Evolutionary conservation across 1,284 basidiomycete genomes (phyloP), one percentile per base, ranked within the genome.

Genomic region (Mycosarcoma maydis): DNA sequence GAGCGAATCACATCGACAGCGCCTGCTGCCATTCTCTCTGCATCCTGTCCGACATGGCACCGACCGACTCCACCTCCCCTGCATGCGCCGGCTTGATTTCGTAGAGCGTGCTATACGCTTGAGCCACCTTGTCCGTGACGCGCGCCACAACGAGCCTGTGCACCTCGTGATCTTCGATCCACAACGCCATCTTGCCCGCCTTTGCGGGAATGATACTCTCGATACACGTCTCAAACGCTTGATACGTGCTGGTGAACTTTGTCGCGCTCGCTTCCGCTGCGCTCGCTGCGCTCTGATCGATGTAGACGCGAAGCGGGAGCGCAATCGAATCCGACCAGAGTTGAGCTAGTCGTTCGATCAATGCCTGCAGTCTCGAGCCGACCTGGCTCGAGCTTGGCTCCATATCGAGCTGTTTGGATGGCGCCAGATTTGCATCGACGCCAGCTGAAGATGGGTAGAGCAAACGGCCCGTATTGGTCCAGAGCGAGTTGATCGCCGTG

Each of bases 401-500:
- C 67, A 70, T 65, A 20, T 50, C 46, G 23, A 55, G 32, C 27
- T 49, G 48, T 5, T 22, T 30, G 2, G 29, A 11, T 27, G 49
- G n/a, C 11, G 26, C 17, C 19, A 32, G 17, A 8, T 36, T 30
- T 1, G 37, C 27, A 3, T 55, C 38, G 14, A 40, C 23, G 23
- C 16, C 30, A 11, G 48, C 27, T 17, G 43, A 10, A 10, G 67
- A 51, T 1, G 70, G 65, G 20, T 60, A 64, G 37, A 72, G 47
- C 11, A 72, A 17, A 3, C 65, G 33, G 6, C 65, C 66, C 1
- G 70, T 72, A 34, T 54, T 64, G 29, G 55, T 57, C 70, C 70
- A 72, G 22, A 72, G 46, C 45, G 65, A 64, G 23, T 72, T 72
- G 55, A 72, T 62, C 6, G 70, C 70, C 1, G 44, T 42, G 27